phyloP scores from a whole-genome alignment of 129 eudicot genomes.

The Dittrichia graveolens region DNA sequence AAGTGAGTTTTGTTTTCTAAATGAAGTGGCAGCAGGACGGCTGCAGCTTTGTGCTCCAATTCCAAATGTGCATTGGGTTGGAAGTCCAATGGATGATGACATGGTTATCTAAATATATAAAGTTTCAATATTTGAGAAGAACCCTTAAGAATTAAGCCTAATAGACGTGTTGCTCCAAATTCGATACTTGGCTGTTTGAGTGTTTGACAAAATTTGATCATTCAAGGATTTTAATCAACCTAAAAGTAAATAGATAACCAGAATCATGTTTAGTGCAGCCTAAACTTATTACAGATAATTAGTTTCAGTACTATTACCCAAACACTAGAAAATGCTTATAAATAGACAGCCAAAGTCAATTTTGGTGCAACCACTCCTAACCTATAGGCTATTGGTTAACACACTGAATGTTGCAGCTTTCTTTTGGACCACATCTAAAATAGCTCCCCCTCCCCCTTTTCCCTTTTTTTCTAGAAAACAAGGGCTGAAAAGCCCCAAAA shows the following conservation, averaged over 20 bases:
- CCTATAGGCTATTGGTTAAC: not conserved
- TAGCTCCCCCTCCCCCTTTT: not conserved
- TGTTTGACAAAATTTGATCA: too few species aligned
- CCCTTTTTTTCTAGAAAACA: constrained; percentile 3
- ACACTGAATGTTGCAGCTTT: not conserved
- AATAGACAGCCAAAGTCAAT: too few species aligned
- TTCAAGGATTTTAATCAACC: too few species aligned
- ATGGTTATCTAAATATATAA: constrained; percentile 45
- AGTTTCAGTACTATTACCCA: not conserved
- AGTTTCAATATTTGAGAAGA: not conserved
- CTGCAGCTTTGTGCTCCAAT: constrained; percentile 34
- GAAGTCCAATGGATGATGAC: constrained; percentile 58
- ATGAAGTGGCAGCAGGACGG: constrained; percentile 10
- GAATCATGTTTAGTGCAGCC: too few species aligned
- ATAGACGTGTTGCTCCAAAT: too few species aligned
- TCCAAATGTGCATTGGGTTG: constrained; percentile 45
- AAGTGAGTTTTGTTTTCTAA: constrained; percentile 41
- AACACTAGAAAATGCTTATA: not conserved
- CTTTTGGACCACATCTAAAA: not conserved
- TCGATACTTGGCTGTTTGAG: too few species aligned
- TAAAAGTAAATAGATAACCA: too few species aligned
- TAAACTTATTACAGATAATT: not conserved
- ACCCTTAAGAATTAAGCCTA: too few species aligned
- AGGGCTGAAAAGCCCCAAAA: not conserved
- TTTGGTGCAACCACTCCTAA: not conserved